phyloP scores from a whole-genome alignment of 768 basidiomycete genomes.

The Suillus americanus region DNA sequence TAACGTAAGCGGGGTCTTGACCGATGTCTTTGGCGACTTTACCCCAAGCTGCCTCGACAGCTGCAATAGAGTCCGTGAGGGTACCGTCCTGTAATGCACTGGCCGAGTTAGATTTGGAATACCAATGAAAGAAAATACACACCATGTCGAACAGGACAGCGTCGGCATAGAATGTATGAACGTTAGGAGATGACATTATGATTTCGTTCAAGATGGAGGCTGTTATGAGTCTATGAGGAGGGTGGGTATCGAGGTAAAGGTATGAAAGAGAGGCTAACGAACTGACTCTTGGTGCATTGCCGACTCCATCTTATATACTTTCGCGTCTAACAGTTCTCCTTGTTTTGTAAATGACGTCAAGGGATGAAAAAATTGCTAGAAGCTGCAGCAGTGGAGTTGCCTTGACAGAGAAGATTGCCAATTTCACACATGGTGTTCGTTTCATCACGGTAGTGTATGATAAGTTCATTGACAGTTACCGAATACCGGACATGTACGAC shows the following conservation, averaged over 20 bases:
- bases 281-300: background rate
- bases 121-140: constrained; percentile 17
- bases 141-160: constrained; percentile 73
- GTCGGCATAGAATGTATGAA: constrained; percentile 46
- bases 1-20: constrained; percentile 63
- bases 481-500: background rate
- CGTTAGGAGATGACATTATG: constrained; percentile 22
- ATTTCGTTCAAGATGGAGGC: constrained; percentile 4
- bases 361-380: constrained; percentile 14
- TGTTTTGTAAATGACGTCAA: constrained; percentile 28
- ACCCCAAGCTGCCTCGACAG: constrained; percentile 76
- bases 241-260: constrained; percentile 7
- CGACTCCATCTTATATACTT: constrained; percentile 20
- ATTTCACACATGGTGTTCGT: background rate
- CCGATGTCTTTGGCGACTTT: constrained; percentile 70
- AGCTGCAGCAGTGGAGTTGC: constrained; percentile 8
- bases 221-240: background rate
- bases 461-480: background rate
- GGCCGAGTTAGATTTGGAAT: constrained; percentile 24
- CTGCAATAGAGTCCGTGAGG: constrained; percentile 70
- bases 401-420: constrained; percentile 8
- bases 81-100: constrained; percentile 56
- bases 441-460: background rate
- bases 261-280: too few species aligned
- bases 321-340: background rate